These are phyloP conservation scores for Aspergillus floridensis DNA, from an alignment of 2,329 filamentous ascomycete genomes.

Conservation along the genomic window DNA sequence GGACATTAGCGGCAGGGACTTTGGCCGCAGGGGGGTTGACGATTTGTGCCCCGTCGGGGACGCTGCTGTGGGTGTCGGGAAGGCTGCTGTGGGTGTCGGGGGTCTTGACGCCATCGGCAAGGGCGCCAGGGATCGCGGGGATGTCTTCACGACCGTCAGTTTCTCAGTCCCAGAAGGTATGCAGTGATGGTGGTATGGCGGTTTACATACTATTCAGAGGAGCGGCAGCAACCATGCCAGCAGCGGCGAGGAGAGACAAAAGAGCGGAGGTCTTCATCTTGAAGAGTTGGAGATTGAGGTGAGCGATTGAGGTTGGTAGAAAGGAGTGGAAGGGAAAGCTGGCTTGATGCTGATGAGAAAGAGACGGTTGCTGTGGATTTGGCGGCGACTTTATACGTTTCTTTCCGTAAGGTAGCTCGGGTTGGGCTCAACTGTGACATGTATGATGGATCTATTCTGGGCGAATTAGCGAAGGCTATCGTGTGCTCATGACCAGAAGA, in stretches of 20 bases:
- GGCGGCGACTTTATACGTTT: not conserved
- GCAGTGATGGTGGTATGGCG: no score
- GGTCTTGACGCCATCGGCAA: no score
- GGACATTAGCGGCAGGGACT: no score
- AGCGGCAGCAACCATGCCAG: not conserved
- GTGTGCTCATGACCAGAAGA: not conserved
- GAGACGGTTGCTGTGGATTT: not conserved
- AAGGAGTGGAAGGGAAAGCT: not conserved
- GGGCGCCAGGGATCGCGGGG: no score
- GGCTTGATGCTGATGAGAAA: constrained; percentile 4
- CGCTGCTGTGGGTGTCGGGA: no score
- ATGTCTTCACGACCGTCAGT: no score
- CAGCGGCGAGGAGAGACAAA: constrained; percentile 5
- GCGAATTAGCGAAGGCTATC: not conserved
- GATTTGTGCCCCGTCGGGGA: no score
- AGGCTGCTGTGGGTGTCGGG: no score
- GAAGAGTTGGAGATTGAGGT: not conserved
- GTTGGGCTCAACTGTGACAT: not conserved
- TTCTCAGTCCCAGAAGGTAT: no score
- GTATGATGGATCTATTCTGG: not conserved
- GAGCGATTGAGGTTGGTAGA: not conserved
- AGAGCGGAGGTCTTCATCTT: constrained; percentile 9
- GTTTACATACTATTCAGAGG: not conserved
- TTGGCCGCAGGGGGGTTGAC: no score
- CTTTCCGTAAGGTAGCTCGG: not conserved